phyloP scores from a whole-genome alignment of 1,284 basidiomycete species.

The Cutaneotrichosporon sp. region DNA sequence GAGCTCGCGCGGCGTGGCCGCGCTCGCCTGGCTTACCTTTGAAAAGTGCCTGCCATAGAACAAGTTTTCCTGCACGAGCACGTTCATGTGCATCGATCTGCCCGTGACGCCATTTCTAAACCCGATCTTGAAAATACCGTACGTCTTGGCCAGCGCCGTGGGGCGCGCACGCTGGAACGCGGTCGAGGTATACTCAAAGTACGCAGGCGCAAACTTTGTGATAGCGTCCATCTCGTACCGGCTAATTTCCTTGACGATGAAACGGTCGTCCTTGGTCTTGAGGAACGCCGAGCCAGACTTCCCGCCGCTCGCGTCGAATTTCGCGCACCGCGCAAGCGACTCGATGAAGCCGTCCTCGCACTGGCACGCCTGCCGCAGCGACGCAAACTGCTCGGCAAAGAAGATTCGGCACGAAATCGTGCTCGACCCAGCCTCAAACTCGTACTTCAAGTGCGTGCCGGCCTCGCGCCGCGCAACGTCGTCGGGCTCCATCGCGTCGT shows the following conservation, averaged over 20 bases:
- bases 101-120: constrained; percentile 74
- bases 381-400: constrained; percentile 96
- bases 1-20: too few relatives aligned
- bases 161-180: constrained; percentile 70
- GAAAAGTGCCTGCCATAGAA: constrained; percentile 86
- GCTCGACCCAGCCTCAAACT: constrained; percentile 82
- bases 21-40: constrained; percentile 65
- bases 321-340: constrained; percentile 86
- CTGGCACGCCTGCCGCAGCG: constrained; percentile 81
- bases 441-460: constrained; percentile 51
- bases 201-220: constrained; percentile 94
- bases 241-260: constrained; percentile 96
- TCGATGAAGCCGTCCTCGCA: constrained; percentile 92
- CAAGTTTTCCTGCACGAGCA: constrained; percentile 96
- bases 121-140: constrained; percentile 94
- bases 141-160: constrained; percentile 91
- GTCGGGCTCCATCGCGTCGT: constrained; percentile 44
- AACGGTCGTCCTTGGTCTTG: constrained; percentile 94
- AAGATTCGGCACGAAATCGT: constrained; percentile 94
- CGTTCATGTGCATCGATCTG: constrained; percentile 84
- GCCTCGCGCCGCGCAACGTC: constrained; percentile 32
- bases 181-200: constrained; percentile 95
- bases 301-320: constrained; percentile 93
- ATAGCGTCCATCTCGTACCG: constrained; percentile 87
- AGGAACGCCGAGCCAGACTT: constrained; percentile 96